Conservation (phyloP, 345 rosid species). For the Eucalyptus sp. region DNA sequence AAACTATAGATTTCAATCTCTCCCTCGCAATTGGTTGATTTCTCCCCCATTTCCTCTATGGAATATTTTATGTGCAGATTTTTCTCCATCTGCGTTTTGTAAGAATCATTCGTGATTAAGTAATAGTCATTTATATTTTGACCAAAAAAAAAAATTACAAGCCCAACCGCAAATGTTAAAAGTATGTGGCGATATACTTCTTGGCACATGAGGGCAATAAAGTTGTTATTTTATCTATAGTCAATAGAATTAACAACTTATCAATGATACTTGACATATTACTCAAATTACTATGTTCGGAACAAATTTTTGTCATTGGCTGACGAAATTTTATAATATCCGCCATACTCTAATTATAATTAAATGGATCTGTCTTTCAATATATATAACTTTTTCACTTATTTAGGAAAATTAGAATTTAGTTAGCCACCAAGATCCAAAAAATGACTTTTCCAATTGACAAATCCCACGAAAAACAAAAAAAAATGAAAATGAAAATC, state of each 20-base stretch:
- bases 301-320: background rate
- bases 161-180: background rate
- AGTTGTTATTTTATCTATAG: background rate
- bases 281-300: accelerated
- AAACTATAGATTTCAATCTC: too few species aligned
- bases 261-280: background rate
- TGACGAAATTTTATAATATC: background rate
- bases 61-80: too few species aligned
- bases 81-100: too few species aligned
- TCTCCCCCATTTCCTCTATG: too few species aligned
- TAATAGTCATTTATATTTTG: too few species aligned
- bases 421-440: background rate
- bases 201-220: background rate
- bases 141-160: background rate
- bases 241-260: accelerated
- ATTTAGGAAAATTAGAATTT: background rate
- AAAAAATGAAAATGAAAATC: background rate
- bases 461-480: background rate
- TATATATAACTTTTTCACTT: background rate
- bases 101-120: too few species aligned
- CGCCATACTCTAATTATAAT: accelerated
- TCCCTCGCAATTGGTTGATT: too few species aligned
- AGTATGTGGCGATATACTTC: background rate
- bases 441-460: background rate
- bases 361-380: background rate